Evolutionary conservation across 2,329 filamentous ascomycete genomes (phyloP).

Genomic region (Metarhizium album): DNA sequence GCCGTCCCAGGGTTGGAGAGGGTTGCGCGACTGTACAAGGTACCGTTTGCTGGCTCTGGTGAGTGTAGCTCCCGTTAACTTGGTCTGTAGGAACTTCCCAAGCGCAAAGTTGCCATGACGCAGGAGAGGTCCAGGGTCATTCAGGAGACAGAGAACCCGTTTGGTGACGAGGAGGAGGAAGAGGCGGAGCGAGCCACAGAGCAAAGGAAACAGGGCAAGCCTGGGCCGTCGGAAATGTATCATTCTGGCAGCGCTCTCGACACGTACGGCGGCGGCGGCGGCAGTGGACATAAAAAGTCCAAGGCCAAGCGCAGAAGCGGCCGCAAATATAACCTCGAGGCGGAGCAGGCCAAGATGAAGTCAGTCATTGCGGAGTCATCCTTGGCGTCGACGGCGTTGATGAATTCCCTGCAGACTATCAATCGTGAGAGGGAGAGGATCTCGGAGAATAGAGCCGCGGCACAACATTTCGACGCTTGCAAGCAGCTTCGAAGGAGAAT

Average conservation of each 20-base stretch:
- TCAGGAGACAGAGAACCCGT: constrained; percentile 66
- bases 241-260: neutral
- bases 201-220: constrained; percentile 12
- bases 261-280: neutral
- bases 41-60: constrained; percentile 16
- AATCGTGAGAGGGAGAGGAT: constrained; percentile 84
- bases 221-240: constrained; percentile 7
- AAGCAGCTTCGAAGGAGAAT: constrained; percentile 78
- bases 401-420: constrained; percentile 79
- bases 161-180: constrained; percentile 55
- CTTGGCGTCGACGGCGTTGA: constrained; percentile 81
- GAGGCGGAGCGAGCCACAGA: constrained; percentile 25
- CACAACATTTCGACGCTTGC: constrained; percentile 73
- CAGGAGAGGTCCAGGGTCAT: constrained; percentile 77
- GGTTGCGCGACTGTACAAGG: constrained; percentile 67
- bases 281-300: constrained; percentile 32
- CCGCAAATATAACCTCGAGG: constrained; percentile 69
- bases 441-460: constrained; percentile 68
- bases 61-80: neutral
- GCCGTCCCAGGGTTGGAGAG: constrained; percentile 68
- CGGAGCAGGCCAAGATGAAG: constrained; percentile 79
- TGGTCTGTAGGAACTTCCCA: constrained; percentile 44
- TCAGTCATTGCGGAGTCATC: constrained; percentile 81
- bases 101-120: constrained; percentile 58
- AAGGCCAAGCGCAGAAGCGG: constrained; percentile 49